Conservation (phyloP, 805 yeast species). For the Candida dendrica region DNA sequence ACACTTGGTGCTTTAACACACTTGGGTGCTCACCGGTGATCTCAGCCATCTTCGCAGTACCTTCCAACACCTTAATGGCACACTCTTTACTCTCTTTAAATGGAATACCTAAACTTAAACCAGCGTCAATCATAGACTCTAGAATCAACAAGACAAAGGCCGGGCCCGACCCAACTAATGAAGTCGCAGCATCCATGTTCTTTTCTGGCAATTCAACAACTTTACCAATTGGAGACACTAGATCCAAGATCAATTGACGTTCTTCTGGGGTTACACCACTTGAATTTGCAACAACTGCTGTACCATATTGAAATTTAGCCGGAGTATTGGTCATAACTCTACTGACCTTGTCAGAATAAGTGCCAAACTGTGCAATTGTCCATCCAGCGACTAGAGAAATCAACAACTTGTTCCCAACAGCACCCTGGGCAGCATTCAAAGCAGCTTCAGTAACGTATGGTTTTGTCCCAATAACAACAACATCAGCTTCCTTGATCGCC, state of each 20-base stretch:
- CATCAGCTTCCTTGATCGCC: slow-evolving; percentile 59
- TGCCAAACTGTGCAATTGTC: slow-evolving; percentile 62
- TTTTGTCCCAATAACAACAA: slow-evolving; percentile 79
- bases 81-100: slow-evolving; percentile 73
- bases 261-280: slow-evolving; percentile 36
- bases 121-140: slow-evolving; percentile 92
- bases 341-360: slow-evolving; percentile 52
- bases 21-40: slow-evolving; percentile 85
- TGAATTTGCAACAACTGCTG: slow-evolving; percentile 85
- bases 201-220: slow-evolving; percentile 71
- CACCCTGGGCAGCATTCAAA: slow-evolving; percentile 39
- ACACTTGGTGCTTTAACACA: slow-evolving; percentile 75
- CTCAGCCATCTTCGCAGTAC: slow-evolving; percentile 86
- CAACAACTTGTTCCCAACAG: slow-evolving; percentile 48
- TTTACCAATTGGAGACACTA: slow-evolving; percentile 60
- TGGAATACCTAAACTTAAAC: slow-evolving; percentile 90
- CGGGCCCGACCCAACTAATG: slow-evolving; percentile 94
- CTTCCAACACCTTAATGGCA: slow-evolving; percentile 91
- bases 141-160: slow-evolving; percentile 86
- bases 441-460: slow-evolving; percentile 72
- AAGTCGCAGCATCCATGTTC: slow-evolving; percentile 94
- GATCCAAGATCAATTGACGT: slow-evolving; percentile 35
- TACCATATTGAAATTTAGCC: slow-evolving; percentile 85
- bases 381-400: slow-evolving; percentile 90
- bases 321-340: slow-evolving; percentile 99